Base-by-base conservation (phyloP, 2,329 filamentous ascomycete genomes). In the Cladorrhinum sp. region DNA sequence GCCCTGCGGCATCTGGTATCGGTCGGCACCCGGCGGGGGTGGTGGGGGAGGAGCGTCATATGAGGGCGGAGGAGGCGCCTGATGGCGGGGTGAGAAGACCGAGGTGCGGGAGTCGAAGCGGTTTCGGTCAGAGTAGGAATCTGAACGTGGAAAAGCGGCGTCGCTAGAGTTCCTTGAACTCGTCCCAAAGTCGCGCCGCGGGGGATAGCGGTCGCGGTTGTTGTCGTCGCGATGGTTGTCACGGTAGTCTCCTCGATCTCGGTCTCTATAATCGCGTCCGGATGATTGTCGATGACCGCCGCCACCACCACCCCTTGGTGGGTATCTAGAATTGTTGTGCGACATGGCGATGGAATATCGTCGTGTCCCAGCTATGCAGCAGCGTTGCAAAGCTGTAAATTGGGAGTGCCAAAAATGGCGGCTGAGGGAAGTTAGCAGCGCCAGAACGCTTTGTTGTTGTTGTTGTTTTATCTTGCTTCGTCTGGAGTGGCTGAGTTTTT, bases 1-100 rank as follows among this genome's bases (percentile, higher is more conserved):
- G 38, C 81, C 71, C 55, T 75, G 76, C 10, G 78, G 77, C 6
- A 74, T 75, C 1, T 69, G 72, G 53, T 71, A 72, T 32, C 45
- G 63, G 50, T 72, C 67, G 23, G 25, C 57, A 20, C 58, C 59
- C 13, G 58, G 64, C 23, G 63, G 63, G 7, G 57, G 57, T 3
- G 64, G 48, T 16, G 60, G 48, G 6, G 60, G 57, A 50, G 22
- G 59, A 52, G 52, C 20, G 25, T 55, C 24, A 23, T 48, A 32
- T 1, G 53, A 24, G 23, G 53, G 53, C 36, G 53, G 53, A 24
- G 53, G 38, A 5, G 53, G 53, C 10, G 13, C 16, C 2, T 51
- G 45, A 10, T 59, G 52, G 36, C 50, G 20, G 20, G 59, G 49
- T 38, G 61, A 51, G 16, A 36, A 53, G n/a, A 55, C 45, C 1